Conservation (phyloP, 2,329 filamentous ascomycete genomes). For the Sporothrix curviconia region DNA sequence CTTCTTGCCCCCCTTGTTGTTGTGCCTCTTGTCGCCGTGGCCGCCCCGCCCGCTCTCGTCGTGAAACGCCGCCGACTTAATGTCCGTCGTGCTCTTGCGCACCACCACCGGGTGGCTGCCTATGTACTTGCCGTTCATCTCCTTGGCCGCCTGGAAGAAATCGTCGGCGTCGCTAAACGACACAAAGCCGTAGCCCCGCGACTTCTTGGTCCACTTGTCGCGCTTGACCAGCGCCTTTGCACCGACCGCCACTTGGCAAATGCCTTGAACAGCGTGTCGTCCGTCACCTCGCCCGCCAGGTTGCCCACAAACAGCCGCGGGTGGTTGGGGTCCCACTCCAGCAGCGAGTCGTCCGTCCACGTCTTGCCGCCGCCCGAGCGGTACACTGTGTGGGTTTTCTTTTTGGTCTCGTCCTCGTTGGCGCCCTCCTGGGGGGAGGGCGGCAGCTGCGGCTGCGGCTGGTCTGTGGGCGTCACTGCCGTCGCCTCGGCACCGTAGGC, state of each 20-base stretch:
- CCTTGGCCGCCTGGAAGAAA: constrained; percentile 91
- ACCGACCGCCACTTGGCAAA: constrained; percentile 84
- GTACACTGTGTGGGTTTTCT: constrained; percentile 71
- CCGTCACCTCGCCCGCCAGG: constrained; percentile 91
- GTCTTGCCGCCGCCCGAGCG: constrained; percentile 84
- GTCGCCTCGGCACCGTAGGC: constrained; percentile 23
- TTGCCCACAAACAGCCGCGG: constrained; percentile 95
- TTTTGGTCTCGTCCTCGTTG: constrained; percentile 33
- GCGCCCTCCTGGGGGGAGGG: constrained; percentile 28
- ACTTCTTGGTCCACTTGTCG: constrained; percentile 94
- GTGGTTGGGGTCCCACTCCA: constrained; percentile 95
- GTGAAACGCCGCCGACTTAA: constrained; percentile 66
- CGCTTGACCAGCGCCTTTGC: constrained; percentile 84
- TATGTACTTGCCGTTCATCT: constrained; percentile 99
- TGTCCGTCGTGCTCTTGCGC: constrained; percentile 83
- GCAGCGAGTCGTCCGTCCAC: constrained; percentile 80
- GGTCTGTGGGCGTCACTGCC: constrained; percentile 21
- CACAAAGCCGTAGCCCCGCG: constrained; percentile 93
- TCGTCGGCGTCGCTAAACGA: constrained; percentile 93
- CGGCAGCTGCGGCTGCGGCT: constrained; percentile 19
- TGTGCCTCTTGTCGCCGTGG: constrained; percentile 44
- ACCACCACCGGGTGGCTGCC: constrained; percentile 89
- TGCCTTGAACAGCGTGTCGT: constrained; percentile 90
- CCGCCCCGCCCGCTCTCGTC: constrained; percentile 41
- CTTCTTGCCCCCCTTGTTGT: constrained; percentile 33